phyloP scores from a whole-genome alignment of 345 rosid genomes.

The Citrus maxima region DNA sequence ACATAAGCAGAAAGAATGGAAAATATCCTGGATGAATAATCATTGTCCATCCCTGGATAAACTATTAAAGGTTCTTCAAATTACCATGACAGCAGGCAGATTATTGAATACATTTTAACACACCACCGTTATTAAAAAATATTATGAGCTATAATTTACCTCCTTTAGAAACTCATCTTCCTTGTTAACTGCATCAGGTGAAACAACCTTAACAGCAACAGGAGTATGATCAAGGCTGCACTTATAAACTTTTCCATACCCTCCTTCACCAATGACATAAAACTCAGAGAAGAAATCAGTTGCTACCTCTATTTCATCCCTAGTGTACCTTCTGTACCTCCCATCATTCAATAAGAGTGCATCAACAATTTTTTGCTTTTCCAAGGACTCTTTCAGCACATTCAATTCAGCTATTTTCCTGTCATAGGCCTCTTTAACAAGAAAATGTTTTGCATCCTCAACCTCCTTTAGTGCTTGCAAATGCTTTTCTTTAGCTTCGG shows the following conservation, averaged over 20 bases:
- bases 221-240: constrained; percentile 78
- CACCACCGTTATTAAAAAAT: background rate
- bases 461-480: constrained; percentile 61
- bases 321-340: constrained; percentile 70
- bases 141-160: constrained; percentile 36
- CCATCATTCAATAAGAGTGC: constrained; percentile 56
- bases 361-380: constrained; percentile 63
- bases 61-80: background rate
- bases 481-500: constrained; percentile 66
- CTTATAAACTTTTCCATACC: constrained; percentile 85
- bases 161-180: constrained; percentile 79
- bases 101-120: background rate
- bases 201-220: constrained; percentile 79
- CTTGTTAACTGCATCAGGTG: constrained; percentile 48
- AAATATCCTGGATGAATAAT: background rate
- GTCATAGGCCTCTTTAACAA: constrained; percentile 55
- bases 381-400: constrained; percentile 59
- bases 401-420: constrained; percentile 71
- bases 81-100: background rate
- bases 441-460: constrained; percentile 62
- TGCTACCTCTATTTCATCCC: constrained; percentile 57
- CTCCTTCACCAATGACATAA: constrained; percentile 81
- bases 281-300: constrained; percentile 60
- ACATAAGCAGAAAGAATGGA: background rate
- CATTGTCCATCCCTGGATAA: background rate